Percentiles rank a stretch among this genome's conserved stretches.
phyloP scores from a whole-genome alignment of 352 stramenopile species.

The Elongisporangium anandrum region DNA sequence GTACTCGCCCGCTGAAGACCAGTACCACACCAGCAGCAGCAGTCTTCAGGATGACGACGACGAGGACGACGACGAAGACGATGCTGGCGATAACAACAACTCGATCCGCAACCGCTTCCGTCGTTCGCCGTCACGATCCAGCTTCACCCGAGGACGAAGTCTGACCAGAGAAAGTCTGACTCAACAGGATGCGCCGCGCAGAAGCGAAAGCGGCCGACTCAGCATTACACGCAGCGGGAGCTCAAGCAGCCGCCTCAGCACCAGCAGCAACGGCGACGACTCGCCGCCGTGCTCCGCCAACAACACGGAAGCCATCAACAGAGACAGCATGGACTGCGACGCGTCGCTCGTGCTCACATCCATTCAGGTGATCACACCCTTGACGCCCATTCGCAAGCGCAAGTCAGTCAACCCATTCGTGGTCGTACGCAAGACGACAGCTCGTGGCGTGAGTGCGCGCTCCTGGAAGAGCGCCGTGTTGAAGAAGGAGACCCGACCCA shows the following conservation, averaged over 20 bases:
- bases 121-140: slow-evolving; percentile 3
- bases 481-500: background rate
- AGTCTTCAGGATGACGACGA: slow-evolving; percentile 13
- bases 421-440: slow-evolving; percentile 22
- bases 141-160: slow-evolving; percentile 1
- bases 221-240: slow-evolving; percentile 5
- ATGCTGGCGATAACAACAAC: slow-evolving; percentile 18
- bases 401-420: slow-evolving; percentile 60
- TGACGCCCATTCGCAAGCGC: slow-evolving; percentile 46
- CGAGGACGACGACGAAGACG: slow-evolving; percentile 19
- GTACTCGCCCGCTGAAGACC: slow-evolving; percentile 6
- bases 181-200: background rate
- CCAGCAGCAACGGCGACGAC: slow-evolving; percentile 20
- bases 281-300: slow-evolving; percentile 18
- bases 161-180: background rate
- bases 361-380: slow-evolving; percentile 7
- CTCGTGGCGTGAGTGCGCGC: background rate
- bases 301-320: slow-evolving; percentile 6
- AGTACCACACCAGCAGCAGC: slow-evolving; percentile 22
- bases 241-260: slow-evolving; percentile 17
- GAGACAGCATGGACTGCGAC: slow-evolving; percentile 14
- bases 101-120: background rate
- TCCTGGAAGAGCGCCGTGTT: slow-evolving; percentile 39
- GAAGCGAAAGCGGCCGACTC: slow-evolving; percentile 12
- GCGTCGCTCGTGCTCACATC: slow-evolving; percentile 30